Evolutionary conservation across 257 asterid species (phyloP).

Genomic region (Rhazya stricta): DNA sequence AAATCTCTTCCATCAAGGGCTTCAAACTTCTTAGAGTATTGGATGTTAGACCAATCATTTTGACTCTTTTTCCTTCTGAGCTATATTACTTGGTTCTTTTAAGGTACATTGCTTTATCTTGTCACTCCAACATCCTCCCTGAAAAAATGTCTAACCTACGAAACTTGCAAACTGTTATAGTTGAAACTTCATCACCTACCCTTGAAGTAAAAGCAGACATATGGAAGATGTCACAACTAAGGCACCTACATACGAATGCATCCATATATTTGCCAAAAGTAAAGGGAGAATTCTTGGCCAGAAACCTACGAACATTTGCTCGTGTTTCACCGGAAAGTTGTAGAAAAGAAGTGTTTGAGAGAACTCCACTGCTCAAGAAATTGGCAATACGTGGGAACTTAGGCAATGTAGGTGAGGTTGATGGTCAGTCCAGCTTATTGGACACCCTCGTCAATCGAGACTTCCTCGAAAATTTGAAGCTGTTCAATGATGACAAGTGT

Average conservation of each 20-base stretch:
- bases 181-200: slow-evolving; percentile 37
- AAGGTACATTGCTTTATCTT: slow-evolving; percentile 31
- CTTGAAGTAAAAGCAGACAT: slow-evolving; percentile 45
- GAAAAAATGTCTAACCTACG: slow-evolving; percentile 36
- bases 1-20: slow-evolving; percentile 10
- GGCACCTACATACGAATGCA: slow-evolving; percentile 46
- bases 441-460: slow-evolving; percentile 32
- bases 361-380: slow-evolving; percentile 38
- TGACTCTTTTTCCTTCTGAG: background rate
- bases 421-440: slow-evolving; percentile 25
- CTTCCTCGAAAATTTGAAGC: slow-evolving; percentile 44
- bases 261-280: slow-evolving; percentile 24
- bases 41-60: slow-evolving; percentile 25
- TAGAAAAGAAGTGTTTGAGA: slow-evolving; percentile 30
- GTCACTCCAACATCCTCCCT: slow-evolving; percentile 37
- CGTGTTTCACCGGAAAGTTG: slow-evolving; percentile 46
- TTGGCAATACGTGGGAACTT: slow-evolving; percentile 50
- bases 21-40: slow-evolving; percentile 31
- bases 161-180: slow-evolving; percentile 48
- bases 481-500: slow-evolving; percentile 34
- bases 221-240: slow-evolving; percentile 53
- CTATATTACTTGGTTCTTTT: slow-evolving; percentile 2
- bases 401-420: slow-evolving; percentile 31
- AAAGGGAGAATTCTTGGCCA: background rate
- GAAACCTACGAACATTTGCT: slow-evolving; percentile 39